Conservation (phyloP, 345 rosid species). For the Mangifera indica region DNA sequence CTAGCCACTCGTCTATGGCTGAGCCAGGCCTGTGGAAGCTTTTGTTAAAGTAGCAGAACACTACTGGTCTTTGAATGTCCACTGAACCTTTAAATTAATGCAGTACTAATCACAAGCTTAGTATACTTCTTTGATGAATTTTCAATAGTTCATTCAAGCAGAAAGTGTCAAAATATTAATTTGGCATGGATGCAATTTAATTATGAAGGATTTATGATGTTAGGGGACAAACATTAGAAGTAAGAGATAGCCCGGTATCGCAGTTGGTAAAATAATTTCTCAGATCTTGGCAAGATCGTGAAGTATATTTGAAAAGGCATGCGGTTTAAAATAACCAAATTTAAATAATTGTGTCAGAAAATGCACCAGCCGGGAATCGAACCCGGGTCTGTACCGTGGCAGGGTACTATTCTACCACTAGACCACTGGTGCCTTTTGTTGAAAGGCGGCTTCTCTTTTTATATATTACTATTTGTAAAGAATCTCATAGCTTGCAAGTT, state of each 20-base stretch:
- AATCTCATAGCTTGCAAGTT: no score
- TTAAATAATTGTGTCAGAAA: no score
- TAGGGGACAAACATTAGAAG: not conserved
- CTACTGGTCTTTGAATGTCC: not conserved
- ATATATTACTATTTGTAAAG: no score
- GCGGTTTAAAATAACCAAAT: no score
- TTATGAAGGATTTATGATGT: not conserved
- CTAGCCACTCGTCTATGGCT: not conserved
- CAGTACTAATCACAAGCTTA: not conserved
- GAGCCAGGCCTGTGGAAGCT: not conserved
- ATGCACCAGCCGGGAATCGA: slow-evolving; percentile 57
- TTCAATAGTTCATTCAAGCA: not conserved
- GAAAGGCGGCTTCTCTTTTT: no score
- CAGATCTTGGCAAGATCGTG: not conserved
- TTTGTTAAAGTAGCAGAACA: not conserved
- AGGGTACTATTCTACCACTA: slow-evolving; percentile 61
- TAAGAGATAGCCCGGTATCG: no score
- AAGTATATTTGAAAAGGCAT: not conserved
- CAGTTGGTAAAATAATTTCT: not conserved
- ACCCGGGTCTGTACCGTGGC: slow-evolving; percentile 56
- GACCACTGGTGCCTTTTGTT: slow-evolving; percentile 43
- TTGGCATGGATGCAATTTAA: not conserved
- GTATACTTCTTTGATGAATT: not conserved
- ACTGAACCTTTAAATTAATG: not conserved
- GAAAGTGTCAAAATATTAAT: not conserved